Conservation (phyloP, 768 basidiomycete genomes). For the Mycena albidolilacea region DNA sequence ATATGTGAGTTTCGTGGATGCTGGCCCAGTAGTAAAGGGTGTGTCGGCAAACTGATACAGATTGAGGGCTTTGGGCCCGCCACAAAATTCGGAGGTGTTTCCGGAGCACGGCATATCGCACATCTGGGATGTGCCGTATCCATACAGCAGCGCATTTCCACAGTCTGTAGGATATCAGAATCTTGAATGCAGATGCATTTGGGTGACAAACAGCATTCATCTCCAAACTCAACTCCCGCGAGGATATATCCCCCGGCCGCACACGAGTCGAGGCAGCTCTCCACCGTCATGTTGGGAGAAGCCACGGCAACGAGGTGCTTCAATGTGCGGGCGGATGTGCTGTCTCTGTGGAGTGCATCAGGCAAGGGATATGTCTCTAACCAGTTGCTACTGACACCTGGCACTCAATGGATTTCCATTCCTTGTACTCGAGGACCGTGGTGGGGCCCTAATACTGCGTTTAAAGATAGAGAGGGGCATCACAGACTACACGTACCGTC, state of each 20-base stretch:
- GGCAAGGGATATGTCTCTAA: not conserved
- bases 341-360: not conserved
- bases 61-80: constrained; percentile 40
- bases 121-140: constrained; percentile 24
- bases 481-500: no score
- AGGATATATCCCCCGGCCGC: constrained; percentile 2
- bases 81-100: constrained; percentile 40
- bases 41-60: constrained; percentile 40
- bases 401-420: not conserved
- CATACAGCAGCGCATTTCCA: constrained; percentile 42
- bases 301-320: constrained; percentile 5
- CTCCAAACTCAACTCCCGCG: not conserved
- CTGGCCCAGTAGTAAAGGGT: constrained; percentile 41
- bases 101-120: constrained; percentile 40
- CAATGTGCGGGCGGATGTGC: not conserved
- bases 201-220: not conserved
- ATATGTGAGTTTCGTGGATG: constrained; percentile 24
- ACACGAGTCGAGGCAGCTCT: not conserved
- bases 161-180: constrained; percentile 32
- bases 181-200: not conserved
- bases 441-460: not conserved
- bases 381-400: not conserved
- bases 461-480: no score
- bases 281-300: not conserved
- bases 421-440: not conserved